Percentiles rank a stretch among this genome's conserved stretches.
Conservation (phyloP, 805 yeast genomes). For the Metschnikowia gruessii region DNA sequence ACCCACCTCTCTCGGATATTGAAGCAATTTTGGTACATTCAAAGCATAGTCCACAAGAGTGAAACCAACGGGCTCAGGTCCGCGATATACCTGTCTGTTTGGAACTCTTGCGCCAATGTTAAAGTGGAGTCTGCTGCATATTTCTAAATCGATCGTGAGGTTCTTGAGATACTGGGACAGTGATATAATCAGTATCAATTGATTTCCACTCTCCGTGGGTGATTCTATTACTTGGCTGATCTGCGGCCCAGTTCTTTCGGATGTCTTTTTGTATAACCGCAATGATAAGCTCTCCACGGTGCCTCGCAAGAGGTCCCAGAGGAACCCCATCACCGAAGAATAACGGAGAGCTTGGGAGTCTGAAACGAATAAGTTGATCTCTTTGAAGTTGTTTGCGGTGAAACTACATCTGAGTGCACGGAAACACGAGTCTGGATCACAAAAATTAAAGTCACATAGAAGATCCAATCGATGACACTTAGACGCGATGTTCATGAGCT, state of each 20-base stretch:
- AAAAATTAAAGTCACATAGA: constrained; percentile 18
- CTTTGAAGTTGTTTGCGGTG: neutral
- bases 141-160: constrained; percentile 18
- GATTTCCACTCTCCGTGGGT: neutral
- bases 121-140: neutral
- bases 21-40: constrained; percentile 15
- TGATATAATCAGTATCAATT: constrained; percentile 8
- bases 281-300: neutral
- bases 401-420: neutral
- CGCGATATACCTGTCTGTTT: neutral
- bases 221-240: neutral
- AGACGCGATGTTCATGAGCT: neutral
- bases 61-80: constrained; percentile 4
- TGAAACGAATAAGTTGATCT: constrained; percentile 20
- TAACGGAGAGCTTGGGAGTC: constrained; percentile 16
- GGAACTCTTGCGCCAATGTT: neutral
- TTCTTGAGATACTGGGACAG: constrained; percentile 5
- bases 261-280: constrained; percentile 3
- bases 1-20: constrained; percentile 12
- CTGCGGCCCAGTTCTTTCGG: neutral
- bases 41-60: constrained; percentile 25
- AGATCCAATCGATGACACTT: constrained; percentile 18
- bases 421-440: constrained; percentile 1
- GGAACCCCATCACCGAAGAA: constrained; percentile 6
- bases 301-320: neutral